phyloP scores from a whole-genome alignment of 2,329 filamentous ascomycete genomes.

The Xylariaceae sp. region DNA sequence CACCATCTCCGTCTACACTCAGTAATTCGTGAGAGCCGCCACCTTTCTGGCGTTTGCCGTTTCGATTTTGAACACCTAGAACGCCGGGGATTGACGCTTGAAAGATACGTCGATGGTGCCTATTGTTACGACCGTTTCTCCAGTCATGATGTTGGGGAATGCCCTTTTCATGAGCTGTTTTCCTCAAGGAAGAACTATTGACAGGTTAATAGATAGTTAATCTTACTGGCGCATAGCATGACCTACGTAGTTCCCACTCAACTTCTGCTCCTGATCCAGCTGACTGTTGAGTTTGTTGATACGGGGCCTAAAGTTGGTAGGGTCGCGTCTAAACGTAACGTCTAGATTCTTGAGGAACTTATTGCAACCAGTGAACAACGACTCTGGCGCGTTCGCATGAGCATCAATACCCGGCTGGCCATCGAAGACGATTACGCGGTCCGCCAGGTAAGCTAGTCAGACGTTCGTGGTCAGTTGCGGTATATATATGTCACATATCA shows the following conservation, averaged over 20 bases:
- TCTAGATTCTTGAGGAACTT: conserved; percentile 92
- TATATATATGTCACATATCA: background rate
- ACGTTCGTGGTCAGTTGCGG: background rate
- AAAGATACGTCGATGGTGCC: conserved; percentile 34
- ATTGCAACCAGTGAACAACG: conserved; percentile 92
- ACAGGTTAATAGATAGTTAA: conserved; percentile 14
- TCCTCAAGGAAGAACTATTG: conserved; percentile 91
- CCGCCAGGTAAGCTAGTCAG: conserved; percentile 51
- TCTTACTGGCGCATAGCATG: conserved; percentile 1
- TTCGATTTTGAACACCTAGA: conserved; percentile 46
- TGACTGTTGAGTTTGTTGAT: conserved; percentile 98
- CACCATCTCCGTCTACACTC: conserved; percentile 46
- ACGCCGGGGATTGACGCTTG: conserved; percentile 42
- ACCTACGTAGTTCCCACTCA: conserved; percentile 83
- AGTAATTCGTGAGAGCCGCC: conserved; percentile 21
- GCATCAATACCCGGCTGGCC: conserved; percentile 84
- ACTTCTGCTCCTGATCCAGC: conserved; percentile 96
- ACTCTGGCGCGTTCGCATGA: conserved; percentile 85
- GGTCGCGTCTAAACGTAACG: conserved; percentile 97
- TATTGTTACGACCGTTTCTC: conserved; percentile 23
- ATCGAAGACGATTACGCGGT: conserved; percentile 98
- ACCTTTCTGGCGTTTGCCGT: conserved; percentile 20
- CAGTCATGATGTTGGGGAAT: conserved; percentile 41
- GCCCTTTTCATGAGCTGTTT: conserved; percentile 56
- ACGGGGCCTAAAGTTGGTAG: conserved; percentile 89